Conservation (phyloP, 1,139 yeast genomes). For the Diutina pseudorugosa region DNA sequence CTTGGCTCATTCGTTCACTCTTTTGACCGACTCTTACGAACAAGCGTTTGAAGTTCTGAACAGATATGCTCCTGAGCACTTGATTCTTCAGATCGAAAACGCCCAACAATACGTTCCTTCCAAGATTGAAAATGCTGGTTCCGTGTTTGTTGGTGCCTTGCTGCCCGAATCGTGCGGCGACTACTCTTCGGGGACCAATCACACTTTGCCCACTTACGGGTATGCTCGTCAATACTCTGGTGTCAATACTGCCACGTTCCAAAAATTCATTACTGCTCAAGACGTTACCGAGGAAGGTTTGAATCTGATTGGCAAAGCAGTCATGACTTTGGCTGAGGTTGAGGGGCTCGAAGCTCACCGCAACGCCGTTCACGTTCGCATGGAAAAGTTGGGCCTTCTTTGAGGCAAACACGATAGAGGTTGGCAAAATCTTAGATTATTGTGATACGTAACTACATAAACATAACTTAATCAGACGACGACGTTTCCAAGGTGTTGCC, state of each 20-base stretch:
- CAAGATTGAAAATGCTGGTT: slow-evolving; percentile 83
- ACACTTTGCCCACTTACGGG: slow-evolving; percentile 95
- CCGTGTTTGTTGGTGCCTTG: slow-evolving; percentile 89
- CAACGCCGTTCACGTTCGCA: slow-evolving; percentile 87
- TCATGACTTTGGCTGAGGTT: slow-evolving; percentile 90
- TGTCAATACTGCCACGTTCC: slow-evolving; percentile 91
- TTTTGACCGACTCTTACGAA: slow-evolving; percentile 52
- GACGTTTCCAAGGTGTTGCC: no score
- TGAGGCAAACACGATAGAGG: neutral
- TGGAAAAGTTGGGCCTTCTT: slow-evolving; percentile 57
- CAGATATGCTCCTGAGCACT: slow-evolving; percentile 93
- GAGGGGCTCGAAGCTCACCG: slow-evolving; percentile 97
- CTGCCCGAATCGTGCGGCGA: slow-evolving; percentile 99
- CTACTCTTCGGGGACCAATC: slow-evolving; percentile 95
- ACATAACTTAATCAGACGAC: neutral
- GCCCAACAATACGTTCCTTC: slow-evolving; percentile 62
- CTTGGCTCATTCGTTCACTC: slow-evolving; percentile 80
- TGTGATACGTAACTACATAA: neutral
- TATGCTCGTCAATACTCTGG: slow-evolving; percentile 97
- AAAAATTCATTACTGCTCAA: slow-evolving; percentile 89
- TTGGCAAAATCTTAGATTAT: no score
- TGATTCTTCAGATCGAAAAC: slow-evolving; percentile 76
- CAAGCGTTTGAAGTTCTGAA: slow-evolving; percentile 80
- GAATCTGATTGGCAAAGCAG: slow-evolving; percentile 82
- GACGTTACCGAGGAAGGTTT: slow-evolving; percentile 80